These are phyloP conservation scores for Recurvomyces mirabilis DNA, from an alignment of 495 filamentous ascomycete genomes.

Conservation along the genomic window DNA sequence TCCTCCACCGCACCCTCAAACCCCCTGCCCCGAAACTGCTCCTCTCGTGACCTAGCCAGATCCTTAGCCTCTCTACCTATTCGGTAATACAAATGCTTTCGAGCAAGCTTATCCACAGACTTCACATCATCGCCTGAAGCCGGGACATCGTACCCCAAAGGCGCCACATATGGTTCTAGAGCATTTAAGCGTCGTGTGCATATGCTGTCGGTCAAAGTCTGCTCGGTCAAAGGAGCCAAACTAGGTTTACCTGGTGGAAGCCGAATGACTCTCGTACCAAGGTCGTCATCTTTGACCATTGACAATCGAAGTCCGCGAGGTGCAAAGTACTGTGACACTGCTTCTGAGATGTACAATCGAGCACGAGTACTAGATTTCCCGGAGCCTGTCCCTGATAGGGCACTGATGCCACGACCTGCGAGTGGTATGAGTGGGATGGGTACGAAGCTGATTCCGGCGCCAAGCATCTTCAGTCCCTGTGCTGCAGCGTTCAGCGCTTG, in stretches of 20 bases:
- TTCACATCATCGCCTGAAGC: background rate
- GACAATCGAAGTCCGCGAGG: slow-evolving; percentile 1
- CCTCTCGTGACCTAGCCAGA: background rate
- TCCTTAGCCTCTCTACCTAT: background rate
- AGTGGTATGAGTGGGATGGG: background rate
- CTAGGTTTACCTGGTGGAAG: slow-evolving; percentile 1
- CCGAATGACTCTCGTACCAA: background rate
- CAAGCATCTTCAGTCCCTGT: slow-evolving; percentile 3
- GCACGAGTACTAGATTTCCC: slow-evolving; percentile 3
- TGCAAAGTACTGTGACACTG: slow-evolving; percentile 9
- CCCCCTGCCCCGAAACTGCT: background rate
- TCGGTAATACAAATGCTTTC: slow-evolving; percentile 3
- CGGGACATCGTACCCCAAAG: slow-evolving; percentile 3
- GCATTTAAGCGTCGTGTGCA: slow-evolving; percentile 3
- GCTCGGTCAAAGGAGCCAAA: slow-evolving; percentile 4
- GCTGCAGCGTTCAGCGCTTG: slow-evolving; percentile 6
- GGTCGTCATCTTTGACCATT: slow-evolving; percentile 8
- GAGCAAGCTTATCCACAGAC: slow-evolving; percentile 3
- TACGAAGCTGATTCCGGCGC: background rate
- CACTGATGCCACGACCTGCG: slow-evolving; percentile 2
- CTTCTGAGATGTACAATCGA: slow-evolving; percentile 2
- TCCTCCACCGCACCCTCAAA: slow-evolving; percentile 13
- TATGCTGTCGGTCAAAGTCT: background rate
- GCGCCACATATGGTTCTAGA: background rate
- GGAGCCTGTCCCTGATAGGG: slow-evolving; percentile 3